phyloP scores from a whole-genome alignment of 495 filamentous ascomycete genomes.

The Lasiosphaeria ovina region DNA sequence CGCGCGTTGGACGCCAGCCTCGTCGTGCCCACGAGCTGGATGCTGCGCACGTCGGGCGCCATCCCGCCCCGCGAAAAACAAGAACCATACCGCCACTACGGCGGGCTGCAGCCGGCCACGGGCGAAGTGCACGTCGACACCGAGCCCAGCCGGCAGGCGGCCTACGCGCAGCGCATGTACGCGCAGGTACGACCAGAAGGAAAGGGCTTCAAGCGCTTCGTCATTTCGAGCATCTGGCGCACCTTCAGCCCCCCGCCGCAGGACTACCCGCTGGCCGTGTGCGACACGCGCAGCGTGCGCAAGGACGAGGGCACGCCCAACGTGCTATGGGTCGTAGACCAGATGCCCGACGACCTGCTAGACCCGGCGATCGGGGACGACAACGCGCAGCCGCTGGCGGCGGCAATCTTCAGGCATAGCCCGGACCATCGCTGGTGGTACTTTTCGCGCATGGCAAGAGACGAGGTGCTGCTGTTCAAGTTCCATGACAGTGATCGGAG shows the following conservation, averaged over 20 bases:
- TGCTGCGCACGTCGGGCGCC: constrained; percentile 18
- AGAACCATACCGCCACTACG: constrained; percentile 19
- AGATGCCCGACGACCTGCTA: constrained; percentile 16
- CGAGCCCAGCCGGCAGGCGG: constrained; percentile 14
- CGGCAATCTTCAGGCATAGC: constrained; percentile 16
- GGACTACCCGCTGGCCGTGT: constrained; percentile 19
- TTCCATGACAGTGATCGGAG: constrained; percentile 17
- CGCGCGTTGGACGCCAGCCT: constrained; percentile 11
- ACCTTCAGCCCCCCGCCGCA: constrained; percentile 15
- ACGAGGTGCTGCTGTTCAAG: constrained; percentile 21
- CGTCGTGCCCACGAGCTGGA: constrained; percentile 14
- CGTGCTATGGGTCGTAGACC: constrained; percentile 19
- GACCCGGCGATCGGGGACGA: constrained; percentile 11
- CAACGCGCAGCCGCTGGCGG: constrained; percentile 16
- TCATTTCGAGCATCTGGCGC: constrained; percentile 18
- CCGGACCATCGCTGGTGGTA: constrained; percentile 21
- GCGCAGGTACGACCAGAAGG: neutral
- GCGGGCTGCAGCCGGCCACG: constrained; percentile 15
- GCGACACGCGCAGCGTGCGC: constrained; percentile 13
- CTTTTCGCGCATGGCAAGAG: constrained; percentile 11
- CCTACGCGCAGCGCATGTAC: constrained; percentile 9
- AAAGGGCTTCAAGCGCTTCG: constrained; percentile 18
- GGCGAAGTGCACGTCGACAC: constrained; percentile 22
- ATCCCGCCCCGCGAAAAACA: neutral
- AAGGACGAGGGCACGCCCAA: constrained; percentile 19